Conservation (phyloP, 805 yeast genomes). For the Yamadazyma sp. region DNA sequence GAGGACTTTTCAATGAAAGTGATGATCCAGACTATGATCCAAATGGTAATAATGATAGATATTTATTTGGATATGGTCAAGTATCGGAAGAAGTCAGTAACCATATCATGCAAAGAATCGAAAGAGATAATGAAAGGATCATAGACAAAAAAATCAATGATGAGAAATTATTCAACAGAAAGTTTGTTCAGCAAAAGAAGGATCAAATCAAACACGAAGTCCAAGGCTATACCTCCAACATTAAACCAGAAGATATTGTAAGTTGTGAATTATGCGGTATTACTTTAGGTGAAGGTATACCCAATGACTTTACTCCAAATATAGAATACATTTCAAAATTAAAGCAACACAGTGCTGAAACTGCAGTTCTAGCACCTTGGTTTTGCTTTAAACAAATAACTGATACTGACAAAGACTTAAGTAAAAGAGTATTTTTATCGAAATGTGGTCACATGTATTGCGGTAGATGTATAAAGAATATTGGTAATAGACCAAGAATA, state of each 20-base stretch:
- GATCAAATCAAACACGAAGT: conserved; percentile 20
- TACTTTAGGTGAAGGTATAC: conserved; percentile 70
- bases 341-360: conserved; percentile 21
- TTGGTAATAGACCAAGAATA: conserved; percentile 43
- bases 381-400: conserved; percentile 40
- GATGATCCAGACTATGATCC: conserved; percentile 8
- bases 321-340: conserved; percentile 25
- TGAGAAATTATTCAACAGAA: conserved; percentile 30
- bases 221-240: conserved; percentile 29
- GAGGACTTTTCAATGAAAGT: background rate
- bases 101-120: conserved; percentile 32
- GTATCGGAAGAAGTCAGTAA: conserved; percentile 18
- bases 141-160: conserved; percentile 29
- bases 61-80: background rate
- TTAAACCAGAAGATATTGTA: conserved; percentile 16
- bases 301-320: conserved; percentile 44
- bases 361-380: conserved; percentile 60
- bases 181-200: conserved; percentile 27
- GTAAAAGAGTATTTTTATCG: conserved; percentile 45
- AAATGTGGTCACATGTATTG: conserved; percentile 84
- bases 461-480: conserved; percentile 75
- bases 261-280: conserved; percentile 68
- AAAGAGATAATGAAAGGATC: conserved; percentile 36
- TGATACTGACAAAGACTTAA: conserved; percentile 22
- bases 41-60: background rate